Conservation (phyloP, 805 yeast genomes). For the Debaryomyces tyrocola region DNA sequence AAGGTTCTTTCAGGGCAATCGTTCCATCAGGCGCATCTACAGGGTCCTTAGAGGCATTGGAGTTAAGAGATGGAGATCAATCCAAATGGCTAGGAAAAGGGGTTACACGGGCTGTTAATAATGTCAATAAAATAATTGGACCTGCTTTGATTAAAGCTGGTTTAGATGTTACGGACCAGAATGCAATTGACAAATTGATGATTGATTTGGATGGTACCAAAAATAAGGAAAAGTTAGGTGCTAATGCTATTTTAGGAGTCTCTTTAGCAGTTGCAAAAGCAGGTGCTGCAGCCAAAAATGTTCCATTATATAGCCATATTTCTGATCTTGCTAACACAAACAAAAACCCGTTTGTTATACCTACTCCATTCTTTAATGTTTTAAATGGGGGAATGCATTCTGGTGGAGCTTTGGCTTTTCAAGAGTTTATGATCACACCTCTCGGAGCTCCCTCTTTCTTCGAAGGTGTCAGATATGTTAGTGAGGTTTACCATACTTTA, state of each 20-base stretch:
- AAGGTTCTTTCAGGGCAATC: constrained; percentile 19
- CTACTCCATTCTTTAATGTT: constrained; percentile 24
- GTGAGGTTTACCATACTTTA: constrained; percentile 21
- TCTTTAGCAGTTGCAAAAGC: constrained; percentile 22
- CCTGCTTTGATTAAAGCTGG: constrained; percentile 16
- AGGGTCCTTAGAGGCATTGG: constrained; percentile 21
- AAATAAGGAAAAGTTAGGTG: constrained; percentile 21
- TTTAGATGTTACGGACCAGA: constrained; percentile 14
- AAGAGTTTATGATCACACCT: constrained; percentile 26
- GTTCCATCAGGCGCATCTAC: constrained; percentile 26
- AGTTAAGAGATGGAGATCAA: constrained; percentile 21
- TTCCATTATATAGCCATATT: constrained; percentile 19
- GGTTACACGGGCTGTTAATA: constrained; percentile 17
- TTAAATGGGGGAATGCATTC: constrained; percentile 24
- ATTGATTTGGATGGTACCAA: constrained; percentile 17
- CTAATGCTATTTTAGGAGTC: constrained; percentile 22
- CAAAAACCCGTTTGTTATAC: constrained; percentile 12
- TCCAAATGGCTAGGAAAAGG: constrained; percentile 24
- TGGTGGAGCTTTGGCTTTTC: constrained; percentile 24
- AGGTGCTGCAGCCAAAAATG: constrained; percentile 18
- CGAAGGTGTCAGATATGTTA: constrained; percentile 18
- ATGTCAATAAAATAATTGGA: constrained; percentile 18
- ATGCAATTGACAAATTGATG: constrained; percentile 14
- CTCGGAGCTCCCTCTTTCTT: constrained; percentile 13
- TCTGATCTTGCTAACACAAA: constrained; percentile 14